phyloP scores from a whole-genome alignment of 352 stramenopile genomes.

The Pythium chondricola region DNA sequence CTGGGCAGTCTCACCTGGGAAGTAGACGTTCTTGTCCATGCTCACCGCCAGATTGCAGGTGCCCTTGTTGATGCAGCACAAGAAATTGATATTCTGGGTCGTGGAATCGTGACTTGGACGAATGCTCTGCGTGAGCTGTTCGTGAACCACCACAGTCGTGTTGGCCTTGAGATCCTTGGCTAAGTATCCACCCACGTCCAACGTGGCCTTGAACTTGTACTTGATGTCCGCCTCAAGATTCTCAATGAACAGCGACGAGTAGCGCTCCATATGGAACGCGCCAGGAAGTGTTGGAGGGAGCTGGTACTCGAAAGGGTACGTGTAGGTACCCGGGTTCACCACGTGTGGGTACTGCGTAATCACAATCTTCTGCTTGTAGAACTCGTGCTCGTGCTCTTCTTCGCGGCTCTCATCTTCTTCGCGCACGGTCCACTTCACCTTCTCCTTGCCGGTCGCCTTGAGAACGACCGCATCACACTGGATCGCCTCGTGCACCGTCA shows the following conservation, averaged over 20 bases:
- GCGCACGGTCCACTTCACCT: conserved; percentile 44
- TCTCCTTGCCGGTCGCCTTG: conserved; percentile 64
- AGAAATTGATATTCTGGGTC: conserved; percentile 41
- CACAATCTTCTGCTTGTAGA: conserved; percentile 71
- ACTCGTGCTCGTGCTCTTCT: conserved; percentile 37
- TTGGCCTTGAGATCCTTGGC: conserved; percentile 58
- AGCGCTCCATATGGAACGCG: conserved; percentile 42
- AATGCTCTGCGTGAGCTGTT: conserved; percentile 40
- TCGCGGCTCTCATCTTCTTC: conserved; percentile 26
- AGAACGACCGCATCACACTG: conserved; percentile 63
- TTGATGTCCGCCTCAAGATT: conserved; percentile 57
- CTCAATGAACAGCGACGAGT: conserved; percentile 34
- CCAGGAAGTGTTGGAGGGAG: conserved; percentile 43
- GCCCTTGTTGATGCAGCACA: conserved; percentile 63
- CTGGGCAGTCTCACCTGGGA: conserved; percentile 45
- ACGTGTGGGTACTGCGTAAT: conserved; percentile 32
- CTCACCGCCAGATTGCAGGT: conserved; percentile 42
- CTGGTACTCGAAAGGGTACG: conserved; percentile 66
- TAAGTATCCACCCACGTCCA: conserved; percentile 55
- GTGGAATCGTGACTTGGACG: conserved; percentile 47
- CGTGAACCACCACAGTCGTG: conserved; percentile 46
- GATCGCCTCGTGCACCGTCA: conserved; percentile 52
- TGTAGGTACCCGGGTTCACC: conserved; percentile 40
- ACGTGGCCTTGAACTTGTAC: conserved; percentile 73
- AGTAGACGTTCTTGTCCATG: conserved; percentile 74